Base-by-base conservation (phyloP, 306 rosid species). In the Phaseolus lunatus region DNA sequence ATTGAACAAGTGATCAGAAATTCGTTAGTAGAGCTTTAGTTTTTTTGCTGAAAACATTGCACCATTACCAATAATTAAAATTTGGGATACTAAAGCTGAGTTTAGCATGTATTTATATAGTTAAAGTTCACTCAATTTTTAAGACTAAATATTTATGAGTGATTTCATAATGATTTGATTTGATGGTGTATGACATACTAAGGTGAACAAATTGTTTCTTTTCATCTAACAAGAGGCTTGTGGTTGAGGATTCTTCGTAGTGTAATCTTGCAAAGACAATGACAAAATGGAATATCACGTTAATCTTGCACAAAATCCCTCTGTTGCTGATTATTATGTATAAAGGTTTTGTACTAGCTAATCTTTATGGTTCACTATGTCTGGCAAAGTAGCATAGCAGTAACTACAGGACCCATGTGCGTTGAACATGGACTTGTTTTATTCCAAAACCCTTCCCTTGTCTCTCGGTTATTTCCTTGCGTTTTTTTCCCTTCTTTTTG, bases 331-430 rank as follows among this genome's bases (percentile, higher is more conserved):
- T 54, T n/a, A 56, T 8, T 71, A 24, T 73, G 45, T 58, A 16
- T 57, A 56, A 43, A 23, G 68, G 57, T 73, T 1, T 13, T 57
- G 77, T 39, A 39, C 54, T 57, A 57, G 3, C 52, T 41, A 20
- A 57, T 22, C 56, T 56, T 56, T 41, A 18, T 39, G 16, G 67
- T 15, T 72, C 67, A 56, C 54, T 22, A 56, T 14, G 18, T 37
- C 67, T 72, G 41, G 43, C 27, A 16, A 14, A 56, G 43, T 56
- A 56, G 50, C 23, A 57, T 57, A 44, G 53, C 49, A 63, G 63
- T 72, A 62, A 33, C 29, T 71, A 56, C 67, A 65, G 39, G 52
- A 54, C 52, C 72, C 84, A 75, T 75, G 77, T 81, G 78, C 50
- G 35, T 20, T 74, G 41, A 69, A 76, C 70, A 43, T 29, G 33